Percentiles rank a stretch among this genome's conserved stretches.
Evolutionary conservation across 495 filamentous ascomycete genomes (phyloP).

Genomic region (Hypomontagnella monticulosa): DNA sequence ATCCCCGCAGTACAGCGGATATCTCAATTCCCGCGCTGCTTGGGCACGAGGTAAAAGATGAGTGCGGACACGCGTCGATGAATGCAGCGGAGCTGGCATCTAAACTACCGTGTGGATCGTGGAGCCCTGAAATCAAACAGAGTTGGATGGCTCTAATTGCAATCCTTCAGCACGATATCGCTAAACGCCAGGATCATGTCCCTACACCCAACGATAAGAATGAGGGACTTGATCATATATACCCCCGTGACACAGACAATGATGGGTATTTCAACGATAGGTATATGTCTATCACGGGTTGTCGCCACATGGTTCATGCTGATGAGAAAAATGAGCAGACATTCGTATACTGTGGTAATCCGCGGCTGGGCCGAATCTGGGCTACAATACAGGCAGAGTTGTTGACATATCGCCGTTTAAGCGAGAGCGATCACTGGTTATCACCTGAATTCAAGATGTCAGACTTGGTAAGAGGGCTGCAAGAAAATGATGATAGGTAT

Average conservation of each 20-base stretch:
- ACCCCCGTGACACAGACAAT: no score
- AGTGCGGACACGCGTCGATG: conserved; percentile 10
- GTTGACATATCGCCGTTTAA: conserved; percentile 28
- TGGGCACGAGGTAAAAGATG: background rate
- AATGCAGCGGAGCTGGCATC: conserved; percentile 17
- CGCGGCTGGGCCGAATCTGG: conserved; percentile 14
- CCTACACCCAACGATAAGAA: no score
- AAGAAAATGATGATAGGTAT: background rate
- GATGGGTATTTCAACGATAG: background rate
- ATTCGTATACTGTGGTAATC: conserved; percentile 10
- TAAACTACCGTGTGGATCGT: background rate
- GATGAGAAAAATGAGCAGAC: background rate
- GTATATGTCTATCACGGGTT: background rate
- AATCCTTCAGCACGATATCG: conserved; percentile 7
- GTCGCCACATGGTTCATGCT: background rate
- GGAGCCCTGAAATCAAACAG: background rate
- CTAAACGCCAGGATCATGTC: background rate
- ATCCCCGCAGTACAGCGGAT: conserved; percentile 13
- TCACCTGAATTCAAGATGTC: conserved; percentile 19
- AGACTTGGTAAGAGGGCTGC: background rate
- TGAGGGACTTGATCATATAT: no score
- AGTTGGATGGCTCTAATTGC: conserved; percentile 17
- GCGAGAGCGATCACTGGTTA: conserved; percentile 9
- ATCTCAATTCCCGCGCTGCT: conserved; percentile 13
- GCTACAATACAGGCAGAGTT: conserved; percentile 23